These are phyloP conservation scores for Vigna mungo DNA, from an alignment of 306 rosid genomes.

Conservation along the genomic window DNA sequence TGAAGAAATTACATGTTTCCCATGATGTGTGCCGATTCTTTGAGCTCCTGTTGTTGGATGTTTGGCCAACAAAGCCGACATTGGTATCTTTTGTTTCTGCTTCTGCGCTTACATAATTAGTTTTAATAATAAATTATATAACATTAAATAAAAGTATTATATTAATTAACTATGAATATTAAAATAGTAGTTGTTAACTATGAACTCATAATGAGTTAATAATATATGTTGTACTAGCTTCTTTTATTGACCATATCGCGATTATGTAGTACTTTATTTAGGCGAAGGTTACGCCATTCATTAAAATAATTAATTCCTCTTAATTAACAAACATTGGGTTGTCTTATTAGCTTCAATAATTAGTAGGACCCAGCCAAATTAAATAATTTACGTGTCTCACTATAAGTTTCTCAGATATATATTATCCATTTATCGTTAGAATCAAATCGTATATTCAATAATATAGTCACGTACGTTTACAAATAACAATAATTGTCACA, in stretches of 20 bases:
- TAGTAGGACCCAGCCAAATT: background rate
- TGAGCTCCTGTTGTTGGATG: background rate
- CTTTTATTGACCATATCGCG: constrained; percentile 19
- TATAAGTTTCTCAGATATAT: background rate
- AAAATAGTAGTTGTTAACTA: background rate
- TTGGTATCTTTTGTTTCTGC: constrained; percentile 5
- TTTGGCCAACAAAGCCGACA: constrained; percentile 16
- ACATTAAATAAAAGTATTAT: background rate
- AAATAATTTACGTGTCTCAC: constrained; percentile 15
- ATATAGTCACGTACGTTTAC: background rate
- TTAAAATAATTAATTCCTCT: constrained; percentile 1
- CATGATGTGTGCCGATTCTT: background rate
- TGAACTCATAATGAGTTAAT: background rate
- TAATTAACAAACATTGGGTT: background rate
- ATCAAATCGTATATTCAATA: constrained; percentile 43
- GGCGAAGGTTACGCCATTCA: background rate
- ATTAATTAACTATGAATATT: too few species aligned
- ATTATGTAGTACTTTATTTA: background rate
- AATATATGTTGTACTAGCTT: background rate
- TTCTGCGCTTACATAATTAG: background rate
- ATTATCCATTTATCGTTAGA: constrained; percentile 40
- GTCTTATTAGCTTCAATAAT: constrained; percentile 34
- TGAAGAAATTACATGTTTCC: background rate
- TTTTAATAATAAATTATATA: background rate
- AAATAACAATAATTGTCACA: background rate